phyloP scores from a whole-genome alignment of 139 green algal genomes.

The Ulvella scutata region DNA sequence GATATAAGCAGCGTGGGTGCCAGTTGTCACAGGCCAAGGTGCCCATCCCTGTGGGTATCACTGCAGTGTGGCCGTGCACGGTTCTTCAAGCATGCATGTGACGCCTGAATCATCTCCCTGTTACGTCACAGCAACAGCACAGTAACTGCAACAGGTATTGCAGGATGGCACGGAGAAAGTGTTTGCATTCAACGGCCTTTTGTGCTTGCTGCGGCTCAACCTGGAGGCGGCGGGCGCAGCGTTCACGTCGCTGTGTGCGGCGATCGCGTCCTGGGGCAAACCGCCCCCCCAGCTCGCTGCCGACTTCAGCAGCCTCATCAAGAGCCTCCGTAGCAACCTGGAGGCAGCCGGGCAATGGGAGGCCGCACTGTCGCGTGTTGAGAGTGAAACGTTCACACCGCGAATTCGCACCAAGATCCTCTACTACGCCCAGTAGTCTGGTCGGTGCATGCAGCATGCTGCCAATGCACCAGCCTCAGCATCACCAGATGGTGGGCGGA shows the following conservation, averaged over 20 bases:
- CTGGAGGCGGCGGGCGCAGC: slow-evolving; percentile 28
- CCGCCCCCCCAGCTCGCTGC: background rate
- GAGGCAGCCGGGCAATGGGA: background rate
- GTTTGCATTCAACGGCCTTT: background rate
- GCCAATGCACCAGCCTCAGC: too few species aligned
- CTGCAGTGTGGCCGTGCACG: too few species aligned
- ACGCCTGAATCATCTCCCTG: background rate
- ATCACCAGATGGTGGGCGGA: too few species aligned
- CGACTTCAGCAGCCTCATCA: background rate
- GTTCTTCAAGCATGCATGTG: background rate
- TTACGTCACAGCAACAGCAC: slow-evolving; percentile 68
- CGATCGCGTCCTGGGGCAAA: slow-evolving; percentile 50
- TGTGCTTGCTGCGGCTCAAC: slow-evolving; percentile 44
- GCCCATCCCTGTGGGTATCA: too few species aligned
- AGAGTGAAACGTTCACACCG: slow-evolving; percentile 1
- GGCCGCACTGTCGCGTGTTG: background rate
- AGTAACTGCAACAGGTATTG: background rate
- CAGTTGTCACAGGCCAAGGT: too few species aligned
- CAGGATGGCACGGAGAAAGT: background rate
- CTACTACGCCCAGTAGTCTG: background rate
- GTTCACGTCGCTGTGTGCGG: slow-evolving; percentile 39
- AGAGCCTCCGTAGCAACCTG: background rate
- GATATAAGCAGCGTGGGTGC: too few species aligned
- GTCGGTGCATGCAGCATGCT: too few species aligned
- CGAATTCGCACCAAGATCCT: background rate